Conservation (phyloP, 192 early-diverging fungal species). For the Linnemannia zychae region DNA sequence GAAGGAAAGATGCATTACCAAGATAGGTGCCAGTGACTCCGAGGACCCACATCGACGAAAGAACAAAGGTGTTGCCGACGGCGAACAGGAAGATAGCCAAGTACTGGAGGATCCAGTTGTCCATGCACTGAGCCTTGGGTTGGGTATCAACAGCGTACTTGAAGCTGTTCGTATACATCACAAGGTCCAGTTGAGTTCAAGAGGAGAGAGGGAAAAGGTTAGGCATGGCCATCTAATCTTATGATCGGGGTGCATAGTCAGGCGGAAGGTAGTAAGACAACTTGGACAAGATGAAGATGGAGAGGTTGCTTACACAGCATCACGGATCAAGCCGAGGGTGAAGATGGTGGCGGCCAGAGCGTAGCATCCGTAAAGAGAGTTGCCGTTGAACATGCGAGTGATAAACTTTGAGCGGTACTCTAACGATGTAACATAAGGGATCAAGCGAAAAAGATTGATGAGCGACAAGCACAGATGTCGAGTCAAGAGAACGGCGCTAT, state of each 20-base stretch:
- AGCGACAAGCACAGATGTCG: not conserved
- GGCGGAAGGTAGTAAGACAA: not conserved
- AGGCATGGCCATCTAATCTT: not conserved
- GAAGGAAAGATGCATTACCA: slow-evolving; percentile 56
- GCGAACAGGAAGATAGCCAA: slow-evolving; percentile 65
- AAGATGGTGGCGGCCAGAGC: slow-evolving; percentile 87
- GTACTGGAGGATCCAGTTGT: slow-evolving; percentile 59
- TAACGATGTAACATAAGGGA: slow-evolving; percentile 32
- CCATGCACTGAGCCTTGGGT: slow-evolving; percentile 67
- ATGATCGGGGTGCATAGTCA: not conserved
- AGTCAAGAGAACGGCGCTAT: not conserved
- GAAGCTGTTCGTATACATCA: slow-evolving; percentile 62
- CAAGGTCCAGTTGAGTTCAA: not conserved
- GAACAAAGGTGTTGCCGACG: slow-evolving; percentile 80
- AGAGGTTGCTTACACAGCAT: slow-evolving; percentile 69
- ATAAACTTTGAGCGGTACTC: slow-evolving; percentile 85
- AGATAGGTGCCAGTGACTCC: slow-evolving; percentile 94
- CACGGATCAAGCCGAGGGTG: slow-evolving; percentile 83
- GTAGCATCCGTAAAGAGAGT: slow-evolving; percentile 81
- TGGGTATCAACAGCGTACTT: slow-evolving; percentile 78
- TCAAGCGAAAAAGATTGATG: not conserved
- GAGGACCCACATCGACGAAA: slow-evolving; percentile 87
- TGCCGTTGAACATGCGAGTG: slow-evolving; percentile 77
- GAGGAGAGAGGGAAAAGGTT: not conserved
- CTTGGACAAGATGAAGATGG: not conserved